These are phyloP conservation scores for Mycena latifolia DNA, from an alignment of 768 basidiomycete species.

Conservation along the genomic window DNA sequence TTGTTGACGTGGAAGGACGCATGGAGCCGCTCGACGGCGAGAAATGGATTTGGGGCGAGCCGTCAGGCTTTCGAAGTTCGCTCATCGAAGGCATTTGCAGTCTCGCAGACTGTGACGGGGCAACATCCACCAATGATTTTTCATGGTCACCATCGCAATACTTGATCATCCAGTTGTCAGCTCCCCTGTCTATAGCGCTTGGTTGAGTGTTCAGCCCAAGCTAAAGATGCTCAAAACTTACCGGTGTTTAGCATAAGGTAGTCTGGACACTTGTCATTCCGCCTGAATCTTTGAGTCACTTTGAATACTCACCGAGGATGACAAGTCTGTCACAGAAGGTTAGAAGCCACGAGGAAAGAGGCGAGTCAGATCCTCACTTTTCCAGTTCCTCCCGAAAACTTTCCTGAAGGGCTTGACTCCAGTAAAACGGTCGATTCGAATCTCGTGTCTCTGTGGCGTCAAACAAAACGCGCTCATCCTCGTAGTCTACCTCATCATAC, in stretches of 20 bases:
- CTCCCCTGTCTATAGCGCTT: constrained; percentile 38
- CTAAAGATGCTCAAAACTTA: not conserved
- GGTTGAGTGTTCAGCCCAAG: not conserved
- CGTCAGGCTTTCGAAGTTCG: constrained; percentile 68
- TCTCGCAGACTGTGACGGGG: constrained; percentile 76
- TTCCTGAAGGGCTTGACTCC: constrained; percentile 82
- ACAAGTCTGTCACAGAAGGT: constrained; percentile 69
- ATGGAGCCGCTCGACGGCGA: constrained; percentile 46
- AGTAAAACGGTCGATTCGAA: constrained; percentile 77
- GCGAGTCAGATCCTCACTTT: constrained; percentile 63
- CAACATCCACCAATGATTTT: constrained; percentile 82
- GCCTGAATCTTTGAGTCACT: not conserved
- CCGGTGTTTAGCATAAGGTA: constrained; percentile 92
- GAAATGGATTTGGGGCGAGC: constrained; percentile 53
- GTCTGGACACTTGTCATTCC: constrained; percentile 8
- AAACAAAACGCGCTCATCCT: constrained; percentile 78
- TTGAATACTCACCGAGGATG: constrained; percentile 71
- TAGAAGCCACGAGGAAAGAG: constrained; percentile 1
- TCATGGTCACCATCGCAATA: constrained; percentile 88
- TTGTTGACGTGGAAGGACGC: constrained; percentile 44
- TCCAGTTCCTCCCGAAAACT: constrained; percentile 91
- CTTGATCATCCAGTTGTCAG: constrained; percentile 95
- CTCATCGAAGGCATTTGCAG: constrained; percentile 82
- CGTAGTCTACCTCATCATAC: constrained; percentile 80
- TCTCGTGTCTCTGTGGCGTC: constrained; percentile 72